Percentiles rank a stretch among this genome's conserved stretches.
Evolutionary conservation across 306 rosid genomes (phyloP).

Genomic region (Quercus dentata): DNA sequence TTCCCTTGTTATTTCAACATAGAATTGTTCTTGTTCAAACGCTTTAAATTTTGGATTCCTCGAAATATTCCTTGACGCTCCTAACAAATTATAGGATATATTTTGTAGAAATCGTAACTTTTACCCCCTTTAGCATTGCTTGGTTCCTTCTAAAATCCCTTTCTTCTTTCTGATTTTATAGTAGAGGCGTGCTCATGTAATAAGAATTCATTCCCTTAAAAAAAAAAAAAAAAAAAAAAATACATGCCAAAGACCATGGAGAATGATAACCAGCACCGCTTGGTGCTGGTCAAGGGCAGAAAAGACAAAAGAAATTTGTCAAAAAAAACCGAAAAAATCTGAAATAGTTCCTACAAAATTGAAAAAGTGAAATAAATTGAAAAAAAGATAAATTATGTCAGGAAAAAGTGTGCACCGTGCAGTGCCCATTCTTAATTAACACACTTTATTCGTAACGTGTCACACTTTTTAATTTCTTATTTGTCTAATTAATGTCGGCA

Average conservation of each 20-base stretch:
- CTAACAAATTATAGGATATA: background rate
- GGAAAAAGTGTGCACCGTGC: no score
- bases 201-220: background rate
- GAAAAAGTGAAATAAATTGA: no score
- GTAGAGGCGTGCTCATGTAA: no score
- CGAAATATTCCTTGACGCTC: background rate
- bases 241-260: background rate
- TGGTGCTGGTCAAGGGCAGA: no score
- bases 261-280: no score
- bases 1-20: background rate
- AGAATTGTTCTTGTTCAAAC: background rate
- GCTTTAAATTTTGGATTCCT: background rate
- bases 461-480: conserved; percentile 8
- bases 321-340: no score
- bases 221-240: background rate
- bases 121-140: background rate
- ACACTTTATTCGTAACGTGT: conserved; percentile 15
- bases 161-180: background rate
- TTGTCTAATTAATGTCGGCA: background rate
- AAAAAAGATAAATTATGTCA: no score
- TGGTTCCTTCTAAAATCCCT: conserved; percentile 14
- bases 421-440: background rate
- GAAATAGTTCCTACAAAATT: no score
- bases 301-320: no score
- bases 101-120: background rate